Conservation (phyloP, 2,329 filamentous ascomycete species). For the Colletotrichum sp. region DNA sequence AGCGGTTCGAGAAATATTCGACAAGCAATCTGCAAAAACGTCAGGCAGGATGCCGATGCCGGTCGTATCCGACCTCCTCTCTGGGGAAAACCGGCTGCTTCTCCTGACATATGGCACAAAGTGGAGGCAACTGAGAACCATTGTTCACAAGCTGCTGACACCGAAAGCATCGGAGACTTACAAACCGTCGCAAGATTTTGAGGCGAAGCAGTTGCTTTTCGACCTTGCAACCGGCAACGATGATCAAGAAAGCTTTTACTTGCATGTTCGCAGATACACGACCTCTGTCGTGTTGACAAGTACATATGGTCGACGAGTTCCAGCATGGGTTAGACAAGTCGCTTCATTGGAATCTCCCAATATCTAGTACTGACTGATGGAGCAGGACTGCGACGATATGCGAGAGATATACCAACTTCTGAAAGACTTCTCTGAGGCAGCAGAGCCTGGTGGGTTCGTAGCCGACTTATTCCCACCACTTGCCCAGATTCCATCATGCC, state of each 20-base stretch:
- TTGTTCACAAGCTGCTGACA: neutral
- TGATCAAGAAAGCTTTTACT: neutral
- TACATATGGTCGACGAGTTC: neutral
- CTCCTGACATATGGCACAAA: neutral
- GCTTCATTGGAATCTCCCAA: neutral
- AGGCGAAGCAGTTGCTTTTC: neutral
- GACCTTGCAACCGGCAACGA: neutral
- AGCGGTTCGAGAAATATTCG: neutral
- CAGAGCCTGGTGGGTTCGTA: neutral
- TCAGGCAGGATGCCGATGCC: neutral
- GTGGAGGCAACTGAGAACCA: neutral
- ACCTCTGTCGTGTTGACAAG: neutral
- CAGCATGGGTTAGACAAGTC: neutral
- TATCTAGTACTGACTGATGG: neutral
- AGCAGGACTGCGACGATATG: neutral
- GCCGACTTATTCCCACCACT: neutral
- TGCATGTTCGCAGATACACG: neutral
- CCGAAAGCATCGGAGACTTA: neutral
- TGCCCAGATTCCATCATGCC: neutral
- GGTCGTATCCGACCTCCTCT: neutral
- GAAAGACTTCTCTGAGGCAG: neutral
- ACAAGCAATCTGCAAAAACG: neutral
- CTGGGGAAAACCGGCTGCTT: neutral
- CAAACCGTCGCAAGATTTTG: neutral
- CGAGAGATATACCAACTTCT: neutral